Evolutionary conservation across 1,284 basidiomycete genomes (phyloP), one percentile per base, ranked within the genome.

Genomic region (Mycosarcoma maydis): DNA sequence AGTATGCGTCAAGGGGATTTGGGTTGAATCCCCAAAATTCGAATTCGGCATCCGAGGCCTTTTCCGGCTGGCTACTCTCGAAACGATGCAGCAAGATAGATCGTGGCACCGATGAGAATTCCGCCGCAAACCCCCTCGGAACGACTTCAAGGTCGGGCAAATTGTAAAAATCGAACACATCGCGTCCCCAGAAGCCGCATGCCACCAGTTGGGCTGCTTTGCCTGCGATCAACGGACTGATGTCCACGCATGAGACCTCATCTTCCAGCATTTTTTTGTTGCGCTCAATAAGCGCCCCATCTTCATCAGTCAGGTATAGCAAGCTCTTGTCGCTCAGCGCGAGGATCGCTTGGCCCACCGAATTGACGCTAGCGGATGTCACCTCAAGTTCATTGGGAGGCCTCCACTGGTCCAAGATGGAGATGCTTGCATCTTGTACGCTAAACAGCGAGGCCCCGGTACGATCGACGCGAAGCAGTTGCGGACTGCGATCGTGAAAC

Each of bases 131-230:
- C 16, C 65, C 55, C 11, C 47, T 51, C 14, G 51, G 48, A 44
- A 76, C 41, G 9, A 84, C 83, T 22, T 72, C 71, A 36, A 90
- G 83, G 3, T 83, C 78, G 0, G 85, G 80, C 10, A 89, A 76
- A 1, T 83, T 80, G 47, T 90, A 84, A 16, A 95, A 80, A 50
- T 88, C 84, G 33, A 94, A 85, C 20, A 84, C 77, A 60, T 89
- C 88, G 1, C 87, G 86, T 22, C 85, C 85, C 92, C 94, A 98
- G 64, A 91, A 91, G 0, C 89, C 88, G 20, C 91, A 87, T 0
- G 87, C 87, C 16, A 89, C 83, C 36, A 85, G 27, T 6, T 38
- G 43, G 3, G 60, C 22, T 4, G 44, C 20, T 19, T 49, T 14
- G 41, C 50, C 56, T 16, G 76, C 56, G 3, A 72, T 40, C 20